Evolutionary conservation across 306 rosid species (phyloP).

Genomic region (Cucurbita argyrosperma): DNA sequence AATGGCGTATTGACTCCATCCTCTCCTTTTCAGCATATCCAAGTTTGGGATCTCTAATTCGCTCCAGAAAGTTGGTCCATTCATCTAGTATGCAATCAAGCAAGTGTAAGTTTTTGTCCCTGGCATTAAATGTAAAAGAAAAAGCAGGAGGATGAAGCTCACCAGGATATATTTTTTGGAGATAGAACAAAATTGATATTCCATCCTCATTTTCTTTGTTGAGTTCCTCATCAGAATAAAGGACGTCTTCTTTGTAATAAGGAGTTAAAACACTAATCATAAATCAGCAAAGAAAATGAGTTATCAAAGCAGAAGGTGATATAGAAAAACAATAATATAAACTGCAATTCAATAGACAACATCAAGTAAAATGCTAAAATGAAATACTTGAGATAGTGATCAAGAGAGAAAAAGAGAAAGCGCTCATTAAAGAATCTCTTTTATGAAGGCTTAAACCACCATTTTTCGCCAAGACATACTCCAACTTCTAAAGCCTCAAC

Average conservation of each 20-base stretch:
- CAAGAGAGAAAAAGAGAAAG: neutral
- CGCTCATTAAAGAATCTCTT: neutral
- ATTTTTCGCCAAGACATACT: neutral
- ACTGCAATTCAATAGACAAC: neutral
- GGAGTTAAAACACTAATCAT: slow-evolving; percentile 83
- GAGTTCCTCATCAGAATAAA: slow-evolving; percentile 63
- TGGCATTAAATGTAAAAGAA: neutral
- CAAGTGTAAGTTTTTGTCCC: slow-evolving; percentile 6
- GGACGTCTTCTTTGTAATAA: slow-evolving; percentile 75
- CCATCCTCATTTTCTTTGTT: slow-evolving; percentile 77
- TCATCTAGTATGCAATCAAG: slow-evolving; percentile 49
- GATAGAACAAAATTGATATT: slow-evolving; percentile 81
- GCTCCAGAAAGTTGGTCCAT: slow-evolving; percentile 62
- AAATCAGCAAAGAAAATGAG: neutral
- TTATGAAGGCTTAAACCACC: neutral
- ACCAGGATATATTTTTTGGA: slow-evolving; percentile 87
- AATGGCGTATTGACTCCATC: slow-evolving; percentile 36
- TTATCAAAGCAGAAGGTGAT: neutral
- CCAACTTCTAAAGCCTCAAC: neutral
- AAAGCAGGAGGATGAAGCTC: slow-evolving; percentile 19
- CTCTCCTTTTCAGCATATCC: slow-evolving; percentile 8
- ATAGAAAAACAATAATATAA: neutral
- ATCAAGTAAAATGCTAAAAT: neutral
- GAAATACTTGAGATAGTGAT: neutral
- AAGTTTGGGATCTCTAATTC: slow-evolving; percentile 17